Conservation (phyloP, 371 early-diverging fungal genomes). For the Rhizopus delemar region DNA sequence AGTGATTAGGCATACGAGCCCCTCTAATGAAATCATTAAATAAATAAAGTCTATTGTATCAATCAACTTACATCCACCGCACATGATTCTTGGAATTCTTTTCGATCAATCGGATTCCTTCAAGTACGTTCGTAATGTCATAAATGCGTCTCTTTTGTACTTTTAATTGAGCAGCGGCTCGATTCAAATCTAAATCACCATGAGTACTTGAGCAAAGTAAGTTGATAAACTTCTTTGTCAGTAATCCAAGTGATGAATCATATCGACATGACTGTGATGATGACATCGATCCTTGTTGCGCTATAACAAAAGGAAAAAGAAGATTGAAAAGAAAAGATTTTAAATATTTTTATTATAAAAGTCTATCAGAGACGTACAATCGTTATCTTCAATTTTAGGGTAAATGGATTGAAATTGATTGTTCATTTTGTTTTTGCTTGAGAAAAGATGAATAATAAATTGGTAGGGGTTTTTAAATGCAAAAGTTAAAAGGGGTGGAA, state of each 20-base stretch:
- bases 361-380: too few species aligned
- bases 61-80: conserved; percentile 71
- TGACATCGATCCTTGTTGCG: background rate
- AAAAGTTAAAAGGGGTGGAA: too few species aligned
- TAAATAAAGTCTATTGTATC: background rate
- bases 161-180: conserved; percentile 67
- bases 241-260: conserved; percentile 66
- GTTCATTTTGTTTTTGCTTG: background rate
- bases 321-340: background rate
- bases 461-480: too few species aligned
- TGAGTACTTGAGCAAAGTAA: conserved; percentile 65
- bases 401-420: too few species aligned
- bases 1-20: background rate
- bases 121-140: conserved; percentile 86
- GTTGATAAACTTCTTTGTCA: conserved; percentile 77
- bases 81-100: conserved; percentile 83
- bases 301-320: background rate
- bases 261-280: conserved; percentile 34
- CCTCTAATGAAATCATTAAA: conserved; percentile 4
- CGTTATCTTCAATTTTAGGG: too few species aligned
- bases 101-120: conserved; percentile 77
- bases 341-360: background rate
- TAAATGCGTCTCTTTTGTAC: conserved; percentile 86
- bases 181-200: conserved; percentile 71
- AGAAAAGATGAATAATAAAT: too few species aligned